Base-by-base conservation (phyloP, 2,329 filamentous ascomycete species). In the Phaeosphaeriaceae sp. region DNA sequence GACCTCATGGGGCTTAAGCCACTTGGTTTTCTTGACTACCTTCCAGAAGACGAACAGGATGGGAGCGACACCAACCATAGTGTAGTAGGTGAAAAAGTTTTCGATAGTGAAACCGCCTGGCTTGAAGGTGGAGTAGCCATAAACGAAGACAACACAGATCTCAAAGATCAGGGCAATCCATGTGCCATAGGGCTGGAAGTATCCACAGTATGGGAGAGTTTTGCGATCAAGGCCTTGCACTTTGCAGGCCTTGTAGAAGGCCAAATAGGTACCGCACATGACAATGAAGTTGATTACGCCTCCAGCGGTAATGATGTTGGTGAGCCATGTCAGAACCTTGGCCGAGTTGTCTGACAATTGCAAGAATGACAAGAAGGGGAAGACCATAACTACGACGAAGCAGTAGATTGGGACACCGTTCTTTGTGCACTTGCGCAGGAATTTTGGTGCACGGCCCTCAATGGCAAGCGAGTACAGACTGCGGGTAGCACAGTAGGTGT, bases 331-430 rank as follows among this genome's bases (percentile, higher is more conserved):
- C 54, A 92, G 76, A 1, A 92, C 89, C 21, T 86, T 83, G 3
- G 87, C 81, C 0, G 85, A 81, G 49, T 79, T 79, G 54, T 83
- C 81, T 6, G 83, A 87, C 15, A 93, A 80, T 70, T 92, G 87
- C 39, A 92, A 75, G 72, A 92, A 94, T 2, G 86, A 83, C 9
- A 95, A 76, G 6, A 91, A 77, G 1, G 87, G 83, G 60, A 94
- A 85, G 3, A 83, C 68, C 38, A 91, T 79, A 0, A 89, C 87
- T 21, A 86, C 71, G 1, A 71, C 56, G 32, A 93, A 88, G 64
- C 86, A 89, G 72, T 88, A 90, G 54, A 91, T 81, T 0, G 90
- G 90, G 0, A 94, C 83, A 63, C 86, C 86, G 9, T 80, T 79
- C 56, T 76, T 79, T 8, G 81, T 88, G 64, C 80, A 84, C 67